A percentile compares a stretch with the other conserved stretches of the same genome.
Conservation (phyloP, 768 basidiomycete species). For the Kwoniella heveanensis region DNA sequence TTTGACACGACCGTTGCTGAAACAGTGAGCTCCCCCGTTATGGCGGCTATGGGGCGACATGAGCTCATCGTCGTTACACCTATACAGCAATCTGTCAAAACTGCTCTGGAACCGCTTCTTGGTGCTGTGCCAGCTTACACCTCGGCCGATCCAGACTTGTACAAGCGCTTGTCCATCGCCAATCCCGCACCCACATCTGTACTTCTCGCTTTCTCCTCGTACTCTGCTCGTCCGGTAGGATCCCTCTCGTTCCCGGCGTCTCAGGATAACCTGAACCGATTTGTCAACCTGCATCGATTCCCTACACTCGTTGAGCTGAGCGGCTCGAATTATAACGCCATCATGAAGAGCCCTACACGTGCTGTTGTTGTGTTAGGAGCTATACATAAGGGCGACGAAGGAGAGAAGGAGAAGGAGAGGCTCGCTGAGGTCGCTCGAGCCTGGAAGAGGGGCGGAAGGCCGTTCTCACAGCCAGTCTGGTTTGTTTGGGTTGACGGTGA, state of each 20-base stretch:
- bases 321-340: slow-evolving; percentile 74
- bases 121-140: slow-evolving; percentile 62
- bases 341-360: slow-evolving; percentile 77
- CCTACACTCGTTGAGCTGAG: slow-evolving; percentile 74
- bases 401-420: slow-evolving; percentile 60
- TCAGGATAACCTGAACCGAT: slow-evolving; percentile 58
- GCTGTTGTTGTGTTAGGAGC: slow-evolving; percentile 76
- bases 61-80: background rate
- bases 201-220: slow-evolving; percentile 67
- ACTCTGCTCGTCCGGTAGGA: slow-evolving; percentile 63
- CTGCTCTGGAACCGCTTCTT: slow-evolving; percentile 62
- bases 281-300: slow-evolving; percentile 71
- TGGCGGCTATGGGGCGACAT: no score
- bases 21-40: slow-evolving; percentile 55
- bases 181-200: slow-evolving; percentile 53
- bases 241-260: slow-evolving; percentile 32
- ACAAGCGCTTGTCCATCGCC: slow-evolving; percentile 45
- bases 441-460: slow-evolving; percentile 63
- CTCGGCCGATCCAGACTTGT: slow-evolving; percentile 57
- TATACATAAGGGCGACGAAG: slow-evolving; percentile 45
- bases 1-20: slow-evolving; percentile 51
- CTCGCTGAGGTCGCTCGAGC: slow-evolving; percentile 63
- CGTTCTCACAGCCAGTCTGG: slow-evolving; percentile 61
- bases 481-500: slow-evolving; percentile 88
- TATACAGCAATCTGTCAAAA: slow-evolving; percentile 61